phyloP scores from a whole-genome alignment of 2,329 filamentous ascomycete genomes.

The Sordariomycetes sp. region DNA sequence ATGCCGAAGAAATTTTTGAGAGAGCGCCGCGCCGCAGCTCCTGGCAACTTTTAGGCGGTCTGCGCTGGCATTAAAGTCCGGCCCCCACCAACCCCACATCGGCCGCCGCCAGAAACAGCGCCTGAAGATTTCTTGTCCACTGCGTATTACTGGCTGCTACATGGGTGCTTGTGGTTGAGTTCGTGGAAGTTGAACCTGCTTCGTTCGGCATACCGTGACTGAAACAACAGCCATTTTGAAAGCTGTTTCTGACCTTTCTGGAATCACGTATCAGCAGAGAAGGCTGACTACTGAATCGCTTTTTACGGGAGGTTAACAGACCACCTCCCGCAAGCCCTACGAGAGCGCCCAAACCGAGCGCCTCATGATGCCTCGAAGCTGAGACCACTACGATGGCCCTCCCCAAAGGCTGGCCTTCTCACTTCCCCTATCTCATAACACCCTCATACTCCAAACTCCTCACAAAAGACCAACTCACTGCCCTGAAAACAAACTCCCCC shows the following conservation, averaged over 20 bases:
- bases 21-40: neutral
- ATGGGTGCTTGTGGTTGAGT: too few relatives aligned
- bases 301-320: too few relatives aligned
- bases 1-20: neutral
- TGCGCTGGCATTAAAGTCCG: slow-evolving; percentile 1
- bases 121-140: neutral
- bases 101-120: neutral
- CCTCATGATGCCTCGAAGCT: neutral
- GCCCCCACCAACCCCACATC: neutral
- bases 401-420: slow-evolving; percentile 46
- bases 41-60: slow-evolving; percentile 5
- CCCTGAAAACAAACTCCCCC: slow-evolving; percentile 8
- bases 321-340: too few relatives aligned
- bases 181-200: too few relatives aligned
- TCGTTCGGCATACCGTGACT: too few relatives aligned
- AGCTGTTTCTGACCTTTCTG: too few relatives aligned
- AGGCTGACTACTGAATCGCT: too few relatives aligned
- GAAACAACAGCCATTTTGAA: too few relatives aligned
- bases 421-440: slow-evolving; percentile 38
- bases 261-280: too few relatives aligned
- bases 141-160: too few relatives aligned
- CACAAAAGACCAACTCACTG: slow-evolving; percentile 25
- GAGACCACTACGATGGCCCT: slow-evolving; percentile 11
- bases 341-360: too few relatives aligned
- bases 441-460: slow-evolving; percentile 38